Base-by-base conservation (phyloP, 1,284 basidiomycete species). In the Vanrija humicola region DNA sequence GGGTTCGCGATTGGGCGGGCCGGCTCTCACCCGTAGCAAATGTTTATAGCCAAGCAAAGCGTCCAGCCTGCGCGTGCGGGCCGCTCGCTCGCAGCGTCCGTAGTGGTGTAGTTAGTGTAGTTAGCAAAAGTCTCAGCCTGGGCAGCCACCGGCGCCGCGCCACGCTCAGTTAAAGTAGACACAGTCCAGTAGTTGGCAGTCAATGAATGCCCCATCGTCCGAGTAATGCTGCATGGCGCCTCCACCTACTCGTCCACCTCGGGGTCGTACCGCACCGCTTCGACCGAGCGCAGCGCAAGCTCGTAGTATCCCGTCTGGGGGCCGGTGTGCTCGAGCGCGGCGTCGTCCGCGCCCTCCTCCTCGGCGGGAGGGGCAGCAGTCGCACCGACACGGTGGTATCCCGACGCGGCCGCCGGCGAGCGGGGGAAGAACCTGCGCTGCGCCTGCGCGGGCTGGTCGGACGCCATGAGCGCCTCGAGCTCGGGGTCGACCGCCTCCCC, bases 291-390 rank as follows among this genome's bases (percentile, higher is more conserved):
- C 9, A 80, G 54, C 44, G 76, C 77, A 16, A 80, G 63, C 64
- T 80, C 79, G 56, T 75, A 80, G 60, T 75, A 76, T n/a, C 76
- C 77, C 52, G 74, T 71, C 10, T 60, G 50, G 2, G 48, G 55
- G 15, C 47, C 58, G 26, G 49, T 29, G 19, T 18, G 38, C 5
- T 39, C 39, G 18, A 38, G 18, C 4, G 47, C 53, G 14, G 23
- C 29, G 9, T 34, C 52, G 8, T 45, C 52, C 21, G 26, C 12
- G 3, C 39, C 29, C 34, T 43, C 51, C 14, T 54, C 53, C 18
- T 61, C 48, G 14, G 38, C 44, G 4, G 50, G 29, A 18, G 40
- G 38, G 10, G 47, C 10, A 8, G 48, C 25, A 3, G 50, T 29
- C 5, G 51, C 54, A 1, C 65, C 63, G 19, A 70, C 63, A 26